These are phyloP conservation scores for Fusarium pseudograminearum DNA, from an alignment of 2,329 filamentous ascomycete species.

Conservation along the genomic window DNA sequence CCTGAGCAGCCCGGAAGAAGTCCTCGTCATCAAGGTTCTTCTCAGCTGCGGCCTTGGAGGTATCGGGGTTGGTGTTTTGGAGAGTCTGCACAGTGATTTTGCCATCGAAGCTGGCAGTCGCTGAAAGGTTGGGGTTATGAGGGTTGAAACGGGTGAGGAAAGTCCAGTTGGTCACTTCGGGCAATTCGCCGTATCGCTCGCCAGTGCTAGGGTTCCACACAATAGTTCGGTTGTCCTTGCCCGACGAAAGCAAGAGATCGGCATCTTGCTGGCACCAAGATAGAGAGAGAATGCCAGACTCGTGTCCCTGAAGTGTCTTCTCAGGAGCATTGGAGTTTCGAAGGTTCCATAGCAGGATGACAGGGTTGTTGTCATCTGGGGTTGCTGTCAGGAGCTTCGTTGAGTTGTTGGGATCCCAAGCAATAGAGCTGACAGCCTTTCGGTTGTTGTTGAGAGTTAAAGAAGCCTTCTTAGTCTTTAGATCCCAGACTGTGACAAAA, in stretches of 20 bases:
- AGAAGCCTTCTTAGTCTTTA: conserved; percentile 97
- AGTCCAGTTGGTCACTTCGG: conserved; percentile 99
- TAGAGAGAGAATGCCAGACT: conserved; percentile 91
- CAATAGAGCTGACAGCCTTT: conserved; percentile 93
- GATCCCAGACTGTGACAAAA: conserved; percentile 98
- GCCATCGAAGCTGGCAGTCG: conserved; percentile 96
- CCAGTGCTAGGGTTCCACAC: conserved; percentile 97
- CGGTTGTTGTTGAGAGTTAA: conserved; percentile 95
- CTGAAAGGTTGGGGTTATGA: conserved; percentile 89
- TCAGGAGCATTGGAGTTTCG: conserved; percentile 97
- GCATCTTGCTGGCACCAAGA: conserved; percentile 96
- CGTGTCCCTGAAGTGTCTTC: conserved; percentile 87
- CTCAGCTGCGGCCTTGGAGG: conserved; percentile 74
- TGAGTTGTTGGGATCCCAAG: conserved; percentile 95
- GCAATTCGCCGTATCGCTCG: conserved; percentile 88
- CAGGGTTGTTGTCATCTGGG: conserved; percentile 86
- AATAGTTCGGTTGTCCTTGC: conserved; percentile 95
- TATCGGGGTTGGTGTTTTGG: conserved; percentile 88
- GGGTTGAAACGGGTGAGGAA: conserved; percentile 97
- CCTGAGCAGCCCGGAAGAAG: conserved; percentile 95
- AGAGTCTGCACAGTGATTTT: conserved; percentile 94
- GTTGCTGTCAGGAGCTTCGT: conserved; percentile 95
- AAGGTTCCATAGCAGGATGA: conserved; percentile 94
- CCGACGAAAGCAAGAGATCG: conserved; percentile 89
- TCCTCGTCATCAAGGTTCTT: conserved; percentile 87